These are phyloP conservation scores for Triticum dicoccoides DNA, from an alignment of 176 grass and related monocot species.

Conservation along the genomic window DNA sequence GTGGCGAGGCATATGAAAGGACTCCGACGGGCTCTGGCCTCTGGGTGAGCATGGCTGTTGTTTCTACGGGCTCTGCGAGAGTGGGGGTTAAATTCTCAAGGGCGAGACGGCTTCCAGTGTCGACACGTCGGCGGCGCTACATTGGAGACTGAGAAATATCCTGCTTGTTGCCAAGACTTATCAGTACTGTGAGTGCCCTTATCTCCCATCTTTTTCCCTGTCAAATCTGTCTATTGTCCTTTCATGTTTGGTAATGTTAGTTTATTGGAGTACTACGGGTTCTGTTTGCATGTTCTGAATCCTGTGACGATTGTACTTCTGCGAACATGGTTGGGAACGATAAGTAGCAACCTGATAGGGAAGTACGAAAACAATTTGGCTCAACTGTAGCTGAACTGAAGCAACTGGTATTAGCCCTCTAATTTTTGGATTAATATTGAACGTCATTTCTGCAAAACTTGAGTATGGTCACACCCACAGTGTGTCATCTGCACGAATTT, in stretches of 20 bases:
- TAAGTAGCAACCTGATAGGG: not conserved
- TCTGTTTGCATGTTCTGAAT: not conserved
- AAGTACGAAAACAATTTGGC: not conserved
- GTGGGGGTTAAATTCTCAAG: conserved; percentile 28
- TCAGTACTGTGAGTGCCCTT: not conserved
- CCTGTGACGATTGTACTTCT: not conserved
- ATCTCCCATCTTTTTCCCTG: not conserved
- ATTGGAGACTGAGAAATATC: conserved; percentile 18
- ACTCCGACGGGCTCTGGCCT: not conserved
- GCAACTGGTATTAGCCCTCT: not conserved
- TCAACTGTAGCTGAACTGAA: not conserved
- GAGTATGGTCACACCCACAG: not conserved
- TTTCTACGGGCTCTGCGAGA: not conserved
- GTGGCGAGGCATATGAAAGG: conserved; percentile 17
- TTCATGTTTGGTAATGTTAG: conserved; percentile 19
- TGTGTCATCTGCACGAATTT: not conserved
- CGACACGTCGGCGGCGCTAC: conserved; percentile 34
- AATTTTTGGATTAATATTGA: not conserved
- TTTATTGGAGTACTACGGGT: not conserved
- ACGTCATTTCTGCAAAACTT: not conserved
- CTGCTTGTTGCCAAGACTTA: conserved; percentile 25
- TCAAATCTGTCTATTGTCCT: conserved; percentile 26
- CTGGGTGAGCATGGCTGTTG: not conserved
- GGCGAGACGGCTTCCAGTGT: not conserved
- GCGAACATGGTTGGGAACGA: not conserved